Conservation (phyloP, 1,284 basidiomycete genomes). For the Ustilago vetiveriae region DNA sequence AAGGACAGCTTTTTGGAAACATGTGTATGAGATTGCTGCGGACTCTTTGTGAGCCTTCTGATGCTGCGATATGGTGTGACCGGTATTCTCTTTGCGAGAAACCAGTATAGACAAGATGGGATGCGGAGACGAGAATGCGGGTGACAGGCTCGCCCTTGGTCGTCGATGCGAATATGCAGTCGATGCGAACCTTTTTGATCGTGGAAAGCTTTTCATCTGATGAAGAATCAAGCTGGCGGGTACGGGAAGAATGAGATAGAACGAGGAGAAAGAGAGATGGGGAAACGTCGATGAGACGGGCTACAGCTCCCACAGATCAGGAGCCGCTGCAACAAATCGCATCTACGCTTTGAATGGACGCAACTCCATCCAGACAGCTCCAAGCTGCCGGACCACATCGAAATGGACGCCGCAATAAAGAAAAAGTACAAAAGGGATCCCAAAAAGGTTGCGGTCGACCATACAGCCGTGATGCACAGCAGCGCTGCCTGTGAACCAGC, state of each 20-base stretch:
- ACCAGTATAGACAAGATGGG: constrained; percentile 9
- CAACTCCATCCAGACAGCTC: constrained; percentile 26
- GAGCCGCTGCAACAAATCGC: constrained; percentile 17
- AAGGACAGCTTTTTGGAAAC: constrained; percentile 11
- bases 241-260: background rate
- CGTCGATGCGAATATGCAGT: constrained; percentile 12
- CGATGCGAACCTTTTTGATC: constrained; percentile 46
- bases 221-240: constrained; percentile 12
- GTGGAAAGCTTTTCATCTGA: constrained; percentile 13
- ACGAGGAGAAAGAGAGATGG: constrained; percentile 2
- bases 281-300: constrained; percentile 10
- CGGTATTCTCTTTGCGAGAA: constrained; percentile 25
- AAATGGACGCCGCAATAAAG: constrained; percentile 29
- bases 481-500: constrained; percentile 19
- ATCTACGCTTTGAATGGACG: constrained; percentile 22
- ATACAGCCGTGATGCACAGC: constrained; percentile 21
- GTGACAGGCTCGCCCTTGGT: constrained; percentile 25
- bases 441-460: constrained; percentile 37
- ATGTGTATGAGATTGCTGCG: constrained; percentile 50
- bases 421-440: constrained; percentile 53
- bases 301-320: constrained; percentile 41
- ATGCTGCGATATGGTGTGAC: constrained; percentile 48
- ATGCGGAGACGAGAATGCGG: constrained; percentile 40
- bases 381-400: constrained; percentile 12
- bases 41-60: constrained; percentile 52